These are phyloP conservation scores for Astrephomene gubernaculifera DNA, from an alignment of 139 green algal species.

Conservation along the genomic window DNA sequence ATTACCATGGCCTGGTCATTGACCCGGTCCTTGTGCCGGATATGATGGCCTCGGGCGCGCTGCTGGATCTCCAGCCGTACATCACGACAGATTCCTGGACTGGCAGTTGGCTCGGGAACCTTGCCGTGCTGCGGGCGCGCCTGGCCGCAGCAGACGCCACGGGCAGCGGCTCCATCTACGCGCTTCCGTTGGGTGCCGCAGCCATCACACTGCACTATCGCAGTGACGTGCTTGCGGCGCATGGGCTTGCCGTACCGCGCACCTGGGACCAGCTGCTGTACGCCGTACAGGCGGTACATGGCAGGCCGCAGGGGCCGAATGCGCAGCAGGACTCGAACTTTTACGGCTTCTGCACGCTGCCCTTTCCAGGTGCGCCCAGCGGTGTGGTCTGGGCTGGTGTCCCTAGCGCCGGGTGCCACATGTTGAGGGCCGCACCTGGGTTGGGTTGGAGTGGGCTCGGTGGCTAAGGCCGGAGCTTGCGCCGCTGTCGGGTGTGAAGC, in stretches of 20 bases:
- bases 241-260: conserved; percentile 2
- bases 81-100: neutral
- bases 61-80: conserved; percentile 19
- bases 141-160: too few species aligned
- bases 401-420: too few species aligned
- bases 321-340: neutral
- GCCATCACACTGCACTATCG: conserved; percentile 34
- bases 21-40: conserved; percentile 20
- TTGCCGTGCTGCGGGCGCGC: neutral
- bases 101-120: neutral
- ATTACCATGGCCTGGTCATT: neutral
- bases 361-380: neutral
- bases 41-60: neutral
- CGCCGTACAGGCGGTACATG: neutral
- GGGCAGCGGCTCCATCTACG: neutral
- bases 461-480: too few species aligned
- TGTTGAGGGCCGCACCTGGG: too few species aligned
- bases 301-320: neutral
- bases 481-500: too few species aligned
- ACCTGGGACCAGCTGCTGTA: conserved; percentile 31
- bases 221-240: conserved; percentile 10
- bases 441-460: too few species aligned
- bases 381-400: too few species aligned
- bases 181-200: conserved; percentile 6
- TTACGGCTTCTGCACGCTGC: conserved; percentile 32